Evolutionary conservation across 208 protist species (phyloP), one percentile per base, ranked within the genome.

Genomic region (Crithidia mellificae): DNA sequence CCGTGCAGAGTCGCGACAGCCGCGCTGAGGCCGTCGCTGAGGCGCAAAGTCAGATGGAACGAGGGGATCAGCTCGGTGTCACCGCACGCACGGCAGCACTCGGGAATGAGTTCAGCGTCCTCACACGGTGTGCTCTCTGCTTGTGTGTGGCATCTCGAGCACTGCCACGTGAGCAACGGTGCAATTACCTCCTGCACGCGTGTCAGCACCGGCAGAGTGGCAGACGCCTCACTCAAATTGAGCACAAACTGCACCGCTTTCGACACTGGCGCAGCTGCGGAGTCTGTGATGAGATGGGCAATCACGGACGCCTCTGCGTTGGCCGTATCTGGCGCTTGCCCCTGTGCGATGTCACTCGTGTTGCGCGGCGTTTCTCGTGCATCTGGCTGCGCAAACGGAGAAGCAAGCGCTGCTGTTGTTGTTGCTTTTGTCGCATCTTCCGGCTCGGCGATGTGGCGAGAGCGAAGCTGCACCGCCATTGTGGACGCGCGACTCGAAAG

Each of bases 1-100:
- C 62, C 55, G 56, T 82, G 63, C 22, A 74, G 38, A 22, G 77
- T 43, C 2, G 80, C 84, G 0, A 36, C 41, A 2, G 70, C 58
- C 0, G 49, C 24, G 29, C 50, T 50, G 41, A 85, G 9, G 27
- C 77, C 72, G 56, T 93, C 87, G 39, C 80, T 87, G 15, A 93
- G 49, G 49, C 49, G 50, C 30, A 89, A 24, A 0, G 20, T 22
- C 1, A 85, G 25, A 14, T 68, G 55, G 44, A 80, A 76, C 5
- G 44, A 62, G 3, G 76, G 67, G n/a, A 46, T 50, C 2, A 72
- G 39, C 25, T 68, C 46, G n/a, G 58, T 43, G 2, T 20, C 27
- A n/a, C 67, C 61, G 58, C 83, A 89, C 14, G 41, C 44, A 0
- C 30, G 22, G 59, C 82, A 87, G 8, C n/a, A 22, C 0, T 53